These are phyloP conservation scores for Solanum hybrid DNA, from an alignment of 305 asterid genomes.

Conservation along the genomic window DNA sequence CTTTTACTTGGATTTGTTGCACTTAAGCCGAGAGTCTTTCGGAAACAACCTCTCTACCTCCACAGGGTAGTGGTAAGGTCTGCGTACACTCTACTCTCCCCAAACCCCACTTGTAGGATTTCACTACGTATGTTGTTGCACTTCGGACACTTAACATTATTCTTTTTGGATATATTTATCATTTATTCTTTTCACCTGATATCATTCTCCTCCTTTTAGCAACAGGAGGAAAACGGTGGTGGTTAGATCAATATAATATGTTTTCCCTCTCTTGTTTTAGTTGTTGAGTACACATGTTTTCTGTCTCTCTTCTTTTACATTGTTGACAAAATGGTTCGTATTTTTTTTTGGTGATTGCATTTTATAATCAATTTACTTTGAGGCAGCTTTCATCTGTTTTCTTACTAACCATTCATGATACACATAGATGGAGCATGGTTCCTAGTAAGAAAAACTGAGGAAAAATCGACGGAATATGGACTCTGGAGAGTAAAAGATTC, in stretches of 20 bases:
- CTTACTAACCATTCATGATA: neutral
- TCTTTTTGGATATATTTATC: neutral
- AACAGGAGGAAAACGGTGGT: neutral
- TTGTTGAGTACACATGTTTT: neutral
- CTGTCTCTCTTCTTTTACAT: neutral
- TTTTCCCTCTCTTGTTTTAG: neutral
- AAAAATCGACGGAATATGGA: conserved; percentile 28
- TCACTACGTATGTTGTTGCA: neutral
- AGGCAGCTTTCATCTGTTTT: neutral
- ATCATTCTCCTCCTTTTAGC: neutral
- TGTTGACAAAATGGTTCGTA: neutral
- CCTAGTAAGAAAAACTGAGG: conserved; percentile 23
- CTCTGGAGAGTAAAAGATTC: conserved; percentile 46
- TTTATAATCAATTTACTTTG: neutral
- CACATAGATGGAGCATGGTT: conserved; percentile 49
- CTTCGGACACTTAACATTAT: neutral
- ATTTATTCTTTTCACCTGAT: neutral
- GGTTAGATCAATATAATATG: neutral
- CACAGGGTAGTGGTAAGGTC: neutral
- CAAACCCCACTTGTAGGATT: neutral
- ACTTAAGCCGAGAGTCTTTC: neutral
- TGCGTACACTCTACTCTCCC: neutral
- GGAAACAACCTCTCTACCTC: neutral
- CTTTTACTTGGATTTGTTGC: neutral
- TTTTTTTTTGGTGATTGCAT: neutral